Evolutionary conservation across 163 green algal genomes (phyloP), one percentile per base, ranked within the genome.

Genomic region (Picocystis sp.): DNA sequence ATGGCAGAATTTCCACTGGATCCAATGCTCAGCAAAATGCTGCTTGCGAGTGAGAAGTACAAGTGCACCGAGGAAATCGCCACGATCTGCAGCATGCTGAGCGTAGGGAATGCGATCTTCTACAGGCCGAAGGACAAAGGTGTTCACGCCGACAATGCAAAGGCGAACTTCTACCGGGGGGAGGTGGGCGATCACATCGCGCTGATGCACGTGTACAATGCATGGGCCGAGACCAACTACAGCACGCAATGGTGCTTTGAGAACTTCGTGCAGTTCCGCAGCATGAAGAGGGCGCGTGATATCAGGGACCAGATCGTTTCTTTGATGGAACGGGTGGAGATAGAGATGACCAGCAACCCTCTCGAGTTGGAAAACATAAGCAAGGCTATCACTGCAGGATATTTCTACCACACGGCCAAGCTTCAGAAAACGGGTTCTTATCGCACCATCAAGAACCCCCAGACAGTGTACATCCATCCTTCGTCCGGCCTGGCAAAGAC

Each of bases 1-100:
- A 98, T 98, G 89, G 84, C 87, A 0, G 87, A 96, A 74, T 96
- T 97, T 61, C 89, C 89, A 0, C 66, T 97, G 34, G 89, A 98
- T 68, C 89, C 89, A 41, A 87, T 89, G 84, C 78, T 97, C 11
- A 69, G 75, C 50, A 96, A 96, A 70, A 88, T 79, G 53, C 69
- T 98, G 34, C 75, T 96, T 5, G 81, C 81, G 10, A 69, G 63
- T 46, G 82, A 92, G 55, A 81, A 80, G 41, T 60, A 84, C 53
- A 59, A 71, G 51, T 73, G 77, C 22, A 75, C 70, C 22, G 82
- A 92, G 68, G 86, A 97, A 70, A 68, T 93, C 1, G 80, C 81
- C 19, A 92, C 81, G 3, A 69, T 97, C 8, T 87, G 76, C 43
- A 77, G 83, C 23, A 97, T 98, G 89, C 72, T 97, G 21, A 86